Evolutionary conservation across 768 basidiomycete species (phyloP).

Genomic region (Psilocybe subaeruginosa): DNA sequence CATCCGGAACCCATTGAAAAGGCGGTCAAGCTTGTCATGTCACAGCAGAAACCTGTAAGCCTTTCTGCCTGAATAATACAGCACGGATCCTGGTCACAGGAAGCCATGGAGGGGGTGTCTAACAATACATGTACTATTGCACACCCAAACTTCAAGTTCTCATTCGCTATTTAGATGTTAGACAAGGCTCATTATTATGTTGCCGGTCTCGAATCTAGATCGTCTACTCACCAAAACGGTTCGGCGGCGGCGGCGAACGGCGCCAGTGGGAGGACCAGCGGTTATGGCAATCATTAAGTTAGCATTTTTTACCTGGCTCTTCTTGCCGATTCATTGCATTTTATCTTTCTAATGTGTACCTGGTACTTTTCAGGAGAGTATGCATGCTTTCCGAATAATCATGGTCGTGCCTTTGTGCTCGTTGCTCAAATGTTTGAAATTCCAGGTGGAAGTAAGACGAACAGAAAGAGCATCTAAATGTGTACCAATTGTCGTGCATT

Average conservation of each 20-base stretch:
- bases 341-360: too few relatives aligned
- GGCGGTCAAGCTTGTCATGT: slow-evolving; percentile 85
- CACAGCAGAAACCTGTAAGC: slow-evolving; percentile 79
- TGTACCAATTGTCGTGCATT: too few relatives aligned
- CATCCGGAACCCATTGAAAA: slow-evolving; percentile 76
- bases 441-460: too few relatives aligned
- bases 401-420: too few relatives aligned
- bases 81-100: slow-evolving; percentile 97
- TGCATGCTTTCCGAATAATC: too few relatives aligned
- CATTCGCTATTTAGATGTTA: slow-evolving; percentile 96
- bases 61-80: slow-evolving; percentile 24
- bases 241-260: not conserved
- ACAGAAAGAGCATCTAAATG: too few relatives aligned
- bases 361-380: too few relatives aligned
- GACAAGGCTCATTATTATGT: slow-evolving; percentile 85
- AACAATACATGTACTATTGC: slow-evolving; percentile 88
- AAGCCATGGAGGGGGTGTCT: slow-evolving; percentile 91
- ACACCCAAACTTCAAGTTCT: slow-evolving; percentile 94
- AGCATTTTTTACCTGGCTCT: slow-evolving; percentile 34
- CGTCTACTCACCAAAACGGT: slow-evolving; percentile 7
- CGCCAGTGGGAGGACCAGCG: not conserved
- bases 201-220: slow-evolving; percentile 38
- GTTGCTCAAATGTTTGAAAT: too few relatives aligned
- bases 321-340: slow-evolving; percentile 22
- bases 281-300: not conserved